These are phyloP conservation scores for Colletotrichum tanaceti DNA, from an alignment of 2,329 filamentous ascomycete species.

Conservation along the genomic window DNA sequence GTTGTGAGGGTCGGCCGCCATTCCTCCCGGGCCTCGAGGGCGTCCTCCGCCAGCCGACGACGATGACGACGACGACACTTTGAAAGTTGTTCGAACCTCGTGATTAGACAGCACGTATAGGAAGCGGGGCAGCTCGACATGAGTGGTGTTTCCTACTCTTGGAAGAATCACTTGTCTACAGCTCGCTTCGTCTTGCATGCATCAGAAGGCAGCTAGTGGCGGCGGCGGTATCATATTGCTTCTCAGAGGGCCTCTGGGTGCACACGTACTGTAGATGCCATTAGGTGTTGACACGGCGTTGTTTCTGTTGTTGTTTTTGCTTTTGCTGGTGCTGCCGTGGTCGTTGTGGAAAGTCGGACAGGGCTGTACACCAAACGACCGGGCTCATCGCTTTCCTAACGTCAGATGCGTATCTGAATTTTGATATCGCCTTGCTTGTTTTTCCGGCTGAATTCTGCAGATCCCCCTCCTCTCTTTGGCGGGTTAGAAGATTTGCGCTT, in stretches of 20 bases:
- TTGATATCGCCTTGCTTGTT: conserved; percentile 18
- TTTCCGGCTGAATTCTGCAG: conserved; percentile 13
- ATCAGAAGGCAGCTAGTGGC: conserved; percentile 24
- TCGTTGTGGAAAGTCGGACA: conserved; percentile 45
- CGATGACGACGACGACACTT: conserved; percentile 30
- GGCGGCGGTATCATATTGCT: conserved; percentile 23
- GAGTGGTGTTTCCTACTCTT: conserved; percentile 9
- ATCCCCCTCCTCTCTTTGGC: conserved; percentile 13
- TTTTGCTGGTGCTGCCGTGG: conserved; percentile 26
- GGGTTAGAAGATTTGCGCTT: conserved; percentile 22
- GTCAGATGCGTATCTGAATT: conserved; percentile 4
- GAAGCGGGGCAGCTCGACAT: conserved; percentile 6
- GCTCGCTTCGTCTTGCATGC: conserved; percentile 16
- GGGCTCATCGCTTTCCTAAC: conserved; percentile 36
- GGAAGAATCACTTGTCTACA: conserved; percentile 1
- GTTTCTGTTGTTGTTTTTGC: conserved; percentile 26
- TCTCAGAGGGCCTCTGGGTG: conserved; percentile 1
- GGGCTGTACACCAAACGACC: conserved; percentile 18
- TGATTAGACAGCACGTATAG: not conserved
- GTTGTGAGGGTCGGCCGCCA: conserved; percentile 42
- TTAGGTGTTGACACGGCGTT: not conserved
- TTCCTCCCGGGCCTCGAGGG: conserved; percentile 39
- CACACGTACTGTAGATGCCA: conserved; percentile 10
- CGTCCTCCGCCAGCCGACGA: conserved; percentile 39
- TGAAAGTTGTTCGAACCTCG: conserved; percentile 16